Base-by-base conservation (phyloP, 106 monocot species). In the Phalaenopsis aphrodite region DNA sequence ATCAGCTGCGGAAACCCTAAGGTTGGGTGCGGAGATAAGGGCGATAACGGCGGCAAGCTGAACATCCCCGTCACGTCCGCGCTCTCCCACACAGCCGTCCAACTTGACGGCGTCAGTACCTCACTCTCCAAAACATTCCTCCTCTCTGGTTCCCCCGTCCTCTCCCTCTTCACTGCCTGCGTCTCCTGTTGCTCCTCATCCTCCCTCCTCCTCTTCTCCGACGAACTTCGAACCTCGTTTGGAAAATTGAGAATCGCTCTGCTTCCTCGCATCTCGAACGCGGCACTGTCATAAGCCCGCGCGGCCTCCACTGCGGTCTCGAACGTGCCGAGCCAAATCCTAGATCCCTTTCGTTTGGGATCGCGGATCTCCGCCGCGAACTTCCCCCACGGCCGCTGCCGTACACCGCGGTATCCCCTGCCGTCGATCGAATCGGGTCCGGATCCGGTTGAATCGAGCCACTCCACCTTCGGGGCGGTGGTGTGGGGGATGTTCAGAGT, bases 181-280 rank as follows among this genome's bases (percentile, higher is more conserved):
- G 1, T 48, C 67, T 47, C 74, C 46, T 37, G 64, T 15, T 43
- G 2, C n/a, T 48, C 42, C 15, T 2, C 66, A 56, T 75, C 61
- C 23, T 79, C 37, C 48, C 80, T 74, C 85, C 77, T 52, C 71
- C 69, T 75, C 72, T 65, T 72, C 41, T 52, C n/a, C 56, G 46
- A 38, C 55, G 66, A 39, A 18, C 8, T 39, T 18, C 42, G 5
- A 71, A 91, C 17, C 56, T 94, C 91, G 82, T 94, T 91, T 47
- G 94, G 94, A 77, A 94, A 94, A 83, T 94, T 94, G 64, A 94
- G 86, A 42, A 94, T 90, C 18, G 94, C 94, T 82, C 87, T 94
- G 72, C 88, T 23, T 0, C 94, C 94, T 10, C 94, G 84, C 85
- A 94, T 79, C 71, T 77, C 52, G 85, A 91, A 94, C 17, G 94